Conservation (phyloP, 345 rosid genomes). For the Populus euphratica region DNA sequence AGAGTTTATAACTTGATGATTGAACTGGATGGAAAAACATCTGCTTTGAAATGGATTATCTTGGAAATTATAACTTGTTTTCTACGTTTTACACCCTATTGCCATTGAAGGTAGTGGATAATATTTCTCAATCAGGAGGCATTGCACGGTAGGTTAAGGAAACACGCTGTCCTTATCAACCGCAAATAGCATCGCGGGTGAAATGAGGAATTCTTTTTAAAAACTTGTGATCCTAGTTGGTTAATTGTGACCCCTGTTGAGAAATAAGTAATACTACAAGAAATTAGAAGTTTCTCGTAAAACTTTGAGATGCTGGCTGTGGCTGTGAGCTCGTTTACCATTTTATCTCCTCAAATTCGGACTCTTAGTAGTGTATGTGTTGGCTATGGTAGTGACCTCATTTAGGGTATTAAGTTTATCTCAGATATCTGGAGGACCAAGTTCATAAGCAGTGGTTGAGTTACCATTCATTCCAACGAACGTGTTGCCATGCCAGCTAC, state of each 20-base stretch:
- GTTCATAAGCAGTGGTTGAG: not conserved
- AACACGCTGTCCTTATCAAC: not conserved
- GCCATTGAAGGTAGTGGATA: not conserved
- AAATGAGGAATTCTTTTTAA: too few relatives aligned
- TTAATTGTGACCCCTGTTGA: not conserved
- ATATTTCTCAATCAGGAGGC: not conserved
- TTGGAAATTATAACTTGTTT: not conserved
- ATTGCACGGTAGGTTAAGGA: not conserved
- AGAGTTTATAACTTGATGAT: too few relatives aligned
- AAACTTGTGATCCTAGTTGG: not conserved
- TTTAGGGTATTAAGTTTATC: not conserved
- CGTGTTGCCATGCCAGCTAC: too few relatives aligned
- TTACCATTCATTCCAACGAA: not conserved
- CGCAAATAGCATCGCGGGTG: too few relatives aligned
- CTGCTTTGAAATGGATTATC: not conserved
- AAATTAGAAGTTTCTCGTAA: not conserved
- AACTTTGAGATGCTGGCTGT: not conserved
- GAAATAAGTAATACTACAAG: not conserved
- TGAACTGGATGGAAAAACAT: not conserved
- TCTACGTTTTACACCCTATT: not conserved
- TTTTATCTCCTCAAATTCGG: too few relatives aligned
- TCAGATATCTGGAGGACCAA: not conserved
- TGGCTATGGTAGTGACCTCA: too few relatives aligned
- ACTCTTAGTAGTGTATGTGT: too few relatives aligned
- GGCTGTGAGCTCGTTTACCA: too few relatives aligned